These are phyloP conservation scores for Wilhelminamyces savonicus DNA, from an alignment of 805 yeast species.

Conservation along the genomic window DNA sequence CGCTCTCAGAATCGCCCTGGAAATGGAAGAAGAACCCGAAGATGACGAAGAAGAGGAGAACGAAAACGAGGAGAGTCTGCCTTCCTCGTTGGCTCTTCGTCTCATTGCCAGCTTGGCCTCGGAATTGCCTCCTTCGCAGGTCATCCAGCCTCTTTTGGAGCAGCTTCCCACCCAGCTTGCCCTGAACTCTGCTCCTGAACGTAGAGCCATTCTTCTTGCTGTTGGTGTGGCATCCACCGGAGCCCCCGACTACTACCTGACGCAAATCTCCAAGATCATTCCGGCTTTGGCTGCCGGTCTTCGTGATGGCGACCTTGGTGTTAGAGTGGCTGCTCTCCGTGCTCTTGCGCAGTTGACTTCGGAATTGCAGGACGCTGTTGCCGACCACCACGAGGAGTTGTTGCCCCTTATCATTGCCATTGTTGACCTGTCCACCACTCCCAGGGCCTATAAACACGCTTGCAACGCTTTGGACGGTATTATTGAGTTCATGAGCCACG, in stretches of 20 bases:
- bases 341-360: slow-evolving; percentile 71
- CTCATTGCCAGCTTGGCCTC: slow-evolving; percentile 71
- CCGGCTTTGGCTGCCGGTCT: slow-evolving; percentile 72
- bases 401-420: slow-evolving; percentile 82
- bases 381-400: slow-evolving; percentile 75
- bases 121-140: slow-evolving; percentile 90
- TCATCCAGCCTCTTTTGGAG: slow-evolving; percentile 71
- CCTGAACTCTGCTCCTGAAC: slow-evolving; percentile 49
- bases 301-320: slow-evolving; percentile 66
- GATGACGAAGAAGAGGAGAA: slow-evolving; percentile 86
- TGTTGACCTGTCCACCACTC: slow-evolving; percentile 79
- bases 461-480: slow-evolving; percentile 88
- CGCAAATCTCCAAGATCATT: slow-evolving; percentile 67
- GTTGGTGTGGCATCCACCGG: slow-evolving; percentile 83
- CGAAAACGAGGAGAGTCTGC: slow-evolving; percentile 86
- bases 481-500: slow-evolving; percentile 85
- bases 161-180: slow-evolving; percentile 48
- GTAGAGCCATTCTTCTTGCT: slow-evolving; percentile 82
- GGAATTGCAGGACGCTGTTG: slow-evolving; percentile 79
- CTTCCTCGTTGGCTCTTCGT: slow-evolving; percentile 72
- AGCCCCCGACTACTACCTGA: slow-evolving; percentile 85
- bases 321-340: slow-evolving; percentile 80
- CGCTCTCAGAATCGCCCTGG: slow-evolving; percentile 73
- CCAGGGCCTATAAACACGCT: slow-evolving; percentile 83
- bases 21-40: slow-evolving; percentile 67